These are phyloP conservation scores for Penicillium expansum DNA, from an alignment of 2,329 filamentous ascomycete species.

Conservation along the genomic window DNA sequence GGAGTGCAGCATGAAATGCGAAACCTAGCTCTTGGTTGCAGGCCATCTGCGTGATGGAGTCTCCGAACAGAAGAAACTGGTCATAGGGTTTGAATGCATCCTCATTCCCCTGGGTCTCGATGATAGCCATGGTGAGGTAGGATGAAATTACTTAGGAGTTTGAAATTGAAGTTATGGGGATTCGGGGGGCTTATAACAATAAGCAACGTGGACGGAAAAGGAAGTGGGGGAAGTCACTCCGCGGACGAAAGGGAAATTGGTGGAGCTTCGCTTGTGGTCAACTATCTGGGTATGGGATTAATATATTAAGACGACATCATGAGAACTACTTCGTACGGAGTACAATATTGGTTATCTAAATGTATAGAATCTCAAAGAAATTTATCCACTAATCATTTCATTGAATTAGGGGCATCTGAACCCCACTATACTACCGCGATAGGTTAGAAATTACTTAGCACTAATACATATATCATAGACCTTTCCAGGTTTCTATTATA, in stretches of 20 bases:
- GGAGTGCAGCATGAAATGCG: conserved; percentile 69
- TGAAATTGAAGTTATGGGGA: background rate
- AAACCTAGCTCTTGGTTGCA: conserved; percentile 64
- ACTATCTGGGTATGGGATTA: too few species aligned
- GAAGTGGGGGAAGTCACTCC: conserved; percentile 7
- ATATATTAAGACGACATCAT: too few species aligned
- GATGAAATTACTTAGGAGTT: background rate
- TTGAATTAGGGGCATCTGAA: background rate
- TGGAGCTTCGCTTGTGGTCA: conserved; percentile 2
- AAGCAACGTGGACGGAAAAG: background rate
- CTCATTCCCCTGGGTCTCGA: background rate
- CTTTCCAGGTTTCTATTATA: background rate
- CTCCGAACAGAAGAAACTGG: conserved; percentile 81
- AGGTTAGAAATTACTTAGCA: too few species aligned
- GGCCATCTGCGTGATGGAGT: conserved; percentile 77
- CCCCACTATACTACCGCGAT: background rate
- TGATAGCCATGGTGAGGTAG: background rate
- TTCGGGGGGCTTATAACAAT: background rate
- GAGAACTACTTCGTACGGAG: too few species aligned
- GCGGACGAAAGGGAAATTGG: conserved; percentile 17
- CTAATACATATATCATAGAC: too few species aligned
- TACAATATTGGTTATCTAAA: too few species aligned
- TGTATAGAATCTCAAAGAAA: background rate
- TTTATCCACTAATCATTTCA: conserved; percentile 3
- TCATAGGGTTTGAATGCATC: conserved; percentile 53